Base-by-base conservation (phyloP, 768 basidiomycete species). In the Rhodotorula sphaerocarpa region DNA sequence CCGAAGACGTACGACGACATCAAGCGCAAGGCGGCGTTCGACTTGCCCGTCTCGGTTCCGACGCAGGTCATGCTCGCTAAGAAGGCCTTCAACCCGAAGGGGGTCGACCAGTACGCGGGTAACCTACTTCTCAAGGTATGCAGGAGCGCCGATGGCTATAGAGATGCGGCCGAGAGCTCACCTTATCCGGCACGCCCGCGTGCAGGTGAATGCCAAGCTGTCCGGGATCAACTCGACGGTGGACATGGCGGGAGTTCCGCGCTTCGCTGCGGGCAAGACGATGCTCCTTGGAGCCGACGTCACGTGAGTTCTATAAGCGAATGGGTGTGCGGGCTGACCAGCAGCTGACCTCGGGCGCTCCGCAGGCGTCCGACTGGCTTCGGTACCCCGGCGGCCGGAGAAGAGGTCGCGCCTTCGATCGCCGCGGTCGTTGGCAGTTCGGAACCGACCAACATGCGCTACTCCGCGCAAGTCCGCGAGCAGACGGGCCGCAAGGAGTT, bases 21-120 rank as follows among this genome's bases (percentile, higher is more conserved):
- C 57, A 67, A 67, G 66, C 45, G 54, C 28, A 27, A 28, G 18
- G 55, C 51, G 6, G 57, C 58, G 36, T 55, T 66, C 51, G 59
- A 61, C 12, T 56, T 64, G 18, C 55, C 57, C 45, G 50, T 62
- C 42, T 51, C 66, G 0, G 31, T 60, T 6, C 55, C 54, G 15
- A 48, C 58, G 9, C 61, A 61, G 30, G 54, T 63, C n/a, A 28
- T 59, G 12, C 62, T 63, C 27, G 47, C 44, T n/a, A 66, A 54
- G 34, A 66, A 66, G 44, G 30, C 57, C 27, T 15, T 43, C 28
- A 47, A 61, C 51, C 48, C 28, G 23, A 43, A 41, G n/a, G 63
- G 65, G 20, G 50, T 65, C 27, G 63, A 59, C 25, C 67, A 69
- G 55, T 69, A 65, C 67, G 57, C 55, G 25, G 63, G 62, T 3